Base-by-base conservation (phyloP, 495 filamentous ascomycete genomes). In the Aspergillus ostianus region DNA sequence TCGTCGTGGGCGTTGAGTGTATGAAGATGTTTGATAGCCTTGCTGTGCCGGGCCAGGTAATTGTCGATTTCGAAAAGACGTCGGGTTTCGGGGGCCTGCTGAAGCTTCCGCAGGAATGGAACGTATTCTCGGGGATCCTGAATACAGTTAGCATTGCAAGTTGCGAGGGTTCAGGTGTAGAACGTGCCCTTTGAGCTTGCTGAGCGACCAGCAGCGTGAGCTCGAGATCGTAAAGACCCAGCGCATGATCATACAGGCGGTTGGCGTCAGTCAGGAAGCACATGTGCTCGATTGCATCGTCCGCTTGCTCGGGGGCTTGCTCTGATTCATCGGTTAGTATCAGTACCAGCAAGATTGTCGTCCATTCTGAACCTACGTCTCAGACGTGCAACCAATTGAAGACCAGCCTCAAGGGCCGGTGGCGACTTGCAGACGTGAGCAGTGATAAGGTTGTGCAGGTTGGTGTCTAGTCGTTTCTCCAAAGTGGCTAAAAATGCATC, bases 221-320 rank as follows among this genome's bases (percentile, higher is more conserved):
- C 41, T 96, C 93, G 4, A 98, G 82, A 66, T 97, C 85, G 68
- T 98, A 97, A 3, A 98, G 75, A 21, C 93, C 93, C 17, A 98
- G 78, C 7, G 94, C 90, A 57, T 90, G 87, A 59, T 97, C 90
- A 67, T 94, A 98, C n/a, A 98, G 83, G 54, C 84, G 85, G 68
- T 97, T 94, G 19, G 94, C 87, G 74, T 98, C 94, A 0, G 91
- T 90, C 47, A 98, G 80, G 77, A 97, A 98, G 79, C 92, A 97
- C 62, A 98, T 96, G 64, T 98, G 94, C 67, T 95, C 92, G 44
- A 96, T 87, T 1, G 93, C 92, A 69, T 86, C 85, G 62, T 97
- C 90, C 5, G 88, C 87, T 61, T 92, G 78, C 17, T 86, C 77
- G 30, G 87, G 74, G 32, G 86, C 81, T 63, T 87, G 77, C 53